Evolutionary conservation across 371 early-diverging fungal genomes (phyloP).

Genomic region (Circinella umbellata): DNA sequence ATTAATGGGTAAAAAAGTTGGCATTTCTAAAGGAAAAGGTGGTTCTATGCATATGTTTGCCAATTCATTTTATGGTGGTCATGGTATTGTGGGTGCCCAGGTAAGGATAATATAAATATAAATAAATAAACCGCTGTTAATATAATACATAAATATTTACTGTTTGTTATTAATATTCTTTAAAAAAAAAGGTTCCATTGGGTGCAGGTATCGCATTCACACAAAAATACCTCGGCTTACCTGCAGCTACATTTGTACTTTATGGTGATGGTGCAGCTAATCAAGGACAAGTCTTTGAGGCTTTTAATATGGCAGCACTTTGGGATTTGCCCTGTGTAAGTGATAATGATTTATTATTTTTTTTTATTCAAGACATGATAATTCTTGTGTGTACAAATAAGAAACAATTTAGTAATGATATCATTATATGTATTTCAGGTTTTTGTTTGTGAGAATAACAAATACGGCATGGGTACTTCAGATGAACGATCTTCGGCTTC

Average conservation of each 20-base stretch:
- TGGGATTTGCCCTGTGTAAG: conserved; percentile 91
- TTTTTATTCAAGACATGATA: too few relatives aligned
- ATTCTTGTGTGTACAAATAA: too few relatives aligned
- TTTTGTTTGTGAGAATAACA: conserved; percentile 99
- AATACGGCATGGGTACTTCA: conserved; percentile 99
- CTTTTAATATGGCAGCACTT: conserved; percentile 99
- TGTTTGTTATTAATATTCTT: not conserved
- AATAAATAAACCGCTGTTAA: not conserved
- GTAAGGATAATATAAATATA: not conserved
- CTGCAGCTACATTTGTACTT: conserved; percentile 86
- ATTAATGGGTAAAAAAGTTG: conserved; percentile 86
- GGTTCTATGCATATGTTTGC: conserved; percentile 99
- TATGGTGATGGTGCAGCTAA: conserved; percentile 99
- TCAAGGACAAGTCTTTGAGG: conserved; percentile 99
- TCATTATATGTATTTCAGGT: conserved; percentile 37
- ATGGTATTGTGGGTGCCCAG: conserved; percentile 99
- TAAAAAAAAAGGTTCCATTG: conserved; percentile 84
- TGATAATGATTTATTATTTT: too few relatives aligned
- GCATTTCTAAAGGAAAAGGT: conserved; percentile 98
- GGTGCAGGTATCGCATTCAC: conserved; percentile 98
- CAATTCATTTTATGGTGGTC: conserved; percentile 97
- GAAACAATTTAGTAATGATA: too few relatives aligned
- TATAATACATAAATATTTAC: not conserved
- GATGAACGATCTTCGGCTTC: conserved; percentile 91
- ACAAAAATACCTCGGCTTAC: conserved; percentile 88